Conservation (phyloP, 129 eudicot species). For the Chrysanthemum lavandulifolium region DNA sequence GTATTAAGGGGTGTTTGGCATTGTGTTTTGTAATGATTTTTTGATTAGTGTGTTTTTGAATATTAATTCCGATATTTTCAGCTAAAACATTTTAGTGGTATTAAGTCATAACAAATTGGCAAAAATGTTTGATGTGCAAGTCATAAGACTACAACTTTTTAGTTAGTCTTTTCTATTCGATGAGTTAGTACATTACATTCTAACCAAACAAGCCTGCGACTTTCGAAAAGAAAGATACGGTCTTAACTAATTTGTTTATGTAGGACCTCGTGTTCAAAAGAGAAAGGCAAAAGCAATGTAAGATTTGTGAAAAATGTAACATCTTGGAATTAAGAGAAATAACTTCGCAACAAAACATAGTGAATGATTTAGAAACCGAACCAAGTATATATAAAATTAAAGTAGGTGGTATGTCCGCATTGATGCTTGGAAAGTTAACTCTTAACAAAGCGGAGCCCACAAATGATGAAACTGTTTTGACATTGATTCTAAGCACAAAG, state of each 20-base stretch:
- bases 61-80: too few species aligned
- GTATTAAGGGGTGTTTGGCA: too few species aligned
- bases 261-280: conserved; percentile 27
- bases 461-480: conserved; percentile 40
- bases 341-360: conserved; percentile 26
- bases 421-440: conserved; percentile 11
- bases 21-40: too few species aligned
- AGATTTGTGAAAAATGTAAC: conserved; percentile 38
- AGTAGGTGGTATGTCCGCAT: conserved; percentile 13
- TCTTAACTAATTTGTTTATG: conserved; percentile 30
- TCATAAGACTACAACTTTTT: too few species aligned
- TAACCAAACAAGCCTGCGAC: too few species aligned
- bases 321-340: conserved; percentile 42
- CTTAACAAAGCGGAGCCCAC: conserved; percentile 35
- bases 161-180: too few species aligned
- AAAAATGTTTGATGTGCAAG: neutral
- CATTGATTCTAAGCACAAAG: conserved; percentile 73
- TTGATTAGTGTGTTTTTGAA: too few species aligned
- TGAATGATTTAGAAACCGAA: conserved; percentile 15
- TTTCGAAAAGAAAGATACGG: conserved; percentile 37
- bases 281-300: conserved; percentile 34
- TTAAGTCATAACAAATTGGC: conserved; percentile 1
- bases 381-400: conserved; percentile 25
- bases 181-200: too few species aligned
- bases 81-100: too few species aligned